Evolutionary conservation across 2,329 filamentous ascomycete genomes (phyloP).

Genomic region (Graphium sp.): DNA sequence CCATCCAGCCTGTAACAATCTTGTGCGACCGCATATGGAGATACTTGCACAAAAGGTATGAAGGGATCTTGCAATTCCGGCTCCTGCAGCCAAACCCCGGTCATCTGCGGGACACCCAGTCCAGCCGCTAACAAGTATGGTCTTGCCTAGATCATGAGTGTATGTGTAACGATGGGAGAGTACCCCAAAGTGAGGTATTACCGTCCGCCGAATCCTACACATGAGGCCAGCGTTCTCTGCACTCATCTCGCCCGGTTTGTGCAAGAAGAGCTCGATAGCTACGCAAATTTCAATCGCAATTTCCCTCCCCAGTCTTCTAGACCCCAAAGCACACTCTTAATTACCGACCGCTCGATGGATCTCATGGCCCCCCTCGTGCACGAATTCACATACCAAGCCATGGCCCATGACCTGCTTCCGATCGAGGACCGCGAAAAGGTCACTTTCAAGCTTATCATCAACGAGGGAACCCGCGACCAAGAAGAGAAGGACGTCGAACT

Average conservation of each 20-base stretch:
- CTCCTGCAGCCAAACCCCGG: no score
- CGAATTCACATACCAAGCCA: constrained; percentile 96
- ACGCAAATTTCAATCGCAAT: constrained; percentile 66
- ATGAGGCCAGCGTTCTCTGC: constrained; percentile 80
- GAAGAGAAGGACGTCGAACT: constrained; percentile 87
- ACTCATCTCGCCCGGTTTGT: constrained; percentile 80
- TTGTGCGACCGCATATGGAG: constrained; percentile 73
- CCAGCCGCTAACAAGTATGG: no score
- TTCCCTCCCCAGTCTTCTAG: constrained; percentile 69
- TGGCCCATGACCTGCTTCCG: constrained; percentile 85
- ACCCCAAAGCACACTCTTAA: constrained; percentile 67
- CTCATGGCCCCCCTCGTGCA: constrained; percentile 74
- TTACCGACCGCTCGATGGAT: constrained; percentile 90
- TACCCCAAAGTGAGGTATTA: constrained; percentile 91
- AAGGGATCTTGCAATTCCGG: constrained; percentile 3
- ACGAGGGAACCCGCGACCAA: constrained; percentile 52
- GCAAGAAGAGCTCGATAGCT: constrained; percentile 79
- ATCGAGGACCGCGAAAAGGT: constrained; percentile 82
- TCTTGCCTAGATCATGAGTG: constrained; percentile 68
- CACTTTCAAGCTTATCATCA: constrained; percentile 65
- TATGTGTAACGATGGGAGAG: constrained; percentile 87
- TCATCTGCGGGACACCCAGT: no score
- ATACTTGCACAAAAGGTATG: constrained; percentile 71
- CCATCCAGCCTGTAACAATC: constrained; percentile 73
- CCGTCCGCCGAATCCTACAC: constrained; percentile 52